A percentile compares a stretch with the other conserved stretches of the same genome.
phyloP scores from a whole-genome alignment of 2,329 filamentous ascomycete genomes.

The Neofusicoccum umdonicola region DNA sequence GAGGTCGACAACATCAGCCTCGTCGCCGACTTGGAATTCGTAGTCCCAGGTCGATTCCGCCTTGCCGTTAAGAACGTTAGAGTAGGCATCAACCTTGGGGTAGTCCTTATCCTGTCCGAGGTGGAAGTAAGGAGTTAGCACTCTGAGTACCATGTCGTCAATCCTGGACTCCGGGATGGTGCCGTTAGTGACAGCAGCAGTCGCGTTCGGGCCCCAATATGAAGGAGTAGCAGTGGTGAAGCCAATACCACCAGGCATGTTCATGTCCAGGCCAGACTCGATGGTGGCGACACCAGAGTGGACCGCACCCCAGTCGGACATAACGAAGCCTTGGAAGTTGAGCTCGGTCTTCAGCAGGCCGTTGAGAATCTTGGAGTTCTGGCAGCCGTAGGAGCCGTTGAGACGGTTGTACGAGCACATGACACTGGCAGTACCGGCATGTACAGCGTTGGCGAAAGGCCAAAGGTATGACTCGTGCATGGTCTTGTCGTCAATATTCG shows the following conservation, averaged over 20 bases:
- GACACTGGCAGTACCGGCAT: slow-evolving; percentile 57
- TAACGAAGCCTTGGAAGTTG: slow-evolving; percentile 31
- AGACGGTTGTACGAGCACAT: slow-evolving; percentile 48
- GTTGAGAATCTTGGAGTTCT: slow-evolving; percentile 47
- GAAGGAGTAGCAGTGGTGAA: slow-evolving; percentile 11
- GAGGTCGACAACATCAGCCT: slow-evolving; percentile 23
- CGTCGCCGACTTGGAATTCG: slow-evolving; percentile 32
- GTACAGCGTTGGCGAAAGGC: slow-evolving; percentile 73
- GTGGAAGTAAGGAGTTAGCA: slow-evolving; percentile 48
- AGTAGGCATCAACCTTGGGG: slow-evolving; percentile 35
- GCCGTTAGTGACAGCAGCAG: slow-evolving; percentile 40
- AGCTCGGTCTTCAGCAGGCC: slow-evolving; percentile 52
- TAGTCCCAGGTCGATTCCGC: slow-evolving; percentile 22
- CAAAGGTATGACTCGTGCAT: slow-evolving; percentile 75
- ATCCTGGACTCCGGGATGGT: slow-evolving; percentile 41
- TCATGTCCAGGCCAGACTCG: slow-evolving; percentile 28
- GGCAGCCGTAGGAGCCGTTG: slow-evolving; percentile 41
- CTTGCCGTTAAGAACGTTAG: slow-evolving; percentile 20
- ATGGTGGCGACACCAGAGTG: slow-evolving; percentile 28
- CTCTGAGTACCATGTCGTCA: slow-evolving; percentile 49
- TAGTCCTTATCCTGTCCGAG: slow-evolving; percentile 44
- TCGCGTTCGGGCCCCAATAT: slow-evolving; percentile 32
- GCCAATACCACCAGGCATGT: slow-evolving; percentile 14
- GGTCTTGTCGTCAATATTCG: slow-evolving; percentile 69
- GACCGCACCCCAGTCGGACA: slow-evolving; percentile 26